A percentile compares a stretch with the other conserved stretches of the same genome.
These are phyloP conservation scores for Oidiodendron maius DNA, from an alignment of 495 filamentous ascomycete species.

Conservation along the genomic window DNA sequence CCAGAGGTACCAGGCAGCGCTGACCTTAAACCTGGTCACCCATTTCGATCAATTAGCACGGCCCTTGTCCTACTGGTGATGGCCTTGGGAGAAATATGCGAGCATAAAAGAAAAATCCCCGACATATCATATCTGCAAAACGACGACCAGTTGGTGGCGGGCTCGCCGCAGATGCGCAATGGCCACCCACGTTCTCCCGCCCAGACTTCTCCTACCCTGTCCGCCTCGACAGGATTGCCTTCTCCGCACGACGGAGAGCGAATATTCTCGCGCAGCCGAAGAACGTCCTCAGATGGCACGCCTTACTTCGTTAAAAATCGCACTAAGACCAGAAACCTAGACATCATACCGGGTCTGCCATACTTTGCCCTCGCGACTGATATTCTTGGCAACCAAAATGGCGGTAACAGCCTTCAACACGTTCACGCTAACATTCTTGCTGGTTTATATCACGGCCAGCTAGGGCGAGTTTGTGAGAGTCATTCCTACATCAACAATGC, in stretches of 20 bases:
- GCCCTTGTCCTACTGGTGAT: constrained; percentile 77
- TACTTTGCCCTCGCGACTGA: constrained; percentile 83
- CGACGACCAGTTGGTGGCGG: constrained; percentile 32
- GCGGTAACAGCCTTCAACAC: constrained; percentile 70
- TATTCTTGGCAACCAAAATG: constrained; percentile 77
- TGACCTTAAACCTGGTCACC: constrained; percentile 33
- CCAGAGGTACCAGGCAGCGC: constrained; percentile 17
- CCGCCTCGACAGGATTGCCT: constrained; percentile 31
- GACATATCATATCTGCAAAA: constrained; percentile 35
- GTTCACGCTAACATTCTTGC: constrained; percentile 84
- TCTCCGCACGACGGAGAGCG: constrained; percentile 42
- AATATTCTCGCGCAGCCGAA: constrained; percentile 16
- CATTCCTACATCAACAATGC: constrained; percentile 82
- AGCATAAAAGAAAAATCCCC: constrained; percentile 54
- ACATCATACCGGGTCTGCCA: constrained; percentile 80
- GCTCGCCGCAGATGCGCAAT: constrained; percentile 41
- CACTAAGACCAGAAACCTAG: constrained; percentile 56
- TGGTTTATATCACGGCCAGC: constrained; percentile 80
- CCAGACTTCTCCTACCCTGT: constrained; percentile 42
- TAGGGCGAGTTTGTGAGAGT: constrained; percentile 84
- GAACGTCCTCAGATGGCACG: constrained; percentile 13
- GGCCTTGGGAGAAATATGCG: constrained; percentile 79
- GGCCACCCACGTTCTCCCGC: constrained; percentile 40
- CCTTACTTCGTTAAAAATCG: not conserved
- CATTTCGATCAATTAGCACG: constrained; percentile 58